phyloP scores from a whole-genome alignment of 2,329 filamentous ascomycete genomes.

The Trichoderma hamatum region DNA sequence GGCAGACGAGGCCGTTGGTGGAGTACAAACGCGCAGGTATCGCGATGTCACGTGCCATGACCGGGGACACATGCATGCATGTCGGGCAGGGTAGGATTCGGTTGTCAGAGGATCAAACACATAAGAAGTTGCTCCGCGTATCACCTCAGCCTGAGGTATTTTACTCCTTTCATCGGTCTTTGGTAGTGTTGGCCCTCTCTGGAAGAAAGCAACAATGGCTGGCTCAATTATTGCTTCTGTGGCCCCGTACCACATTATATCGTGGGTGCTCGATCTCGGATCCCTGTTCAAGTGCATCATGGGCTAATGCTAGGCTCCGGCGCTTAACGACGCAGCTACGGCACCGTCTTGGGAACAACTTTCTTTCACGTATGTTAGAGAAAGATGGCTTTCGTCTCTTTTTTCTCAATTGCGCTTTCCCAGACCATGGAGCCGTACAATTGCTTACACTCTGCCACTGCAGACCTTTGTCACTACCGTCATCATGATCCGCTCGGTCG shows the following conservation, averaged over 20 bases:
- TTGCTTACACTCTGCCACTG: conserved; percentile 19
- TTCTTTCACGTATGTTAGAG: conserved; percentile 71
- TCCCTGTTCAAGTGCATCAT: neutral
- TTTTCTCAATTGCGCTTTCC: neutral
- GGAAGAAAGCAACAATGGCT: conserved; percentile 44
- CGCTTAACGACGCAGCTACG: conserved; percentile 63
- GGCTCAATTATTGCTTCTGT: conserved; percentile 61
- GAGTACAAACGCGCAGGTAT: conserved; percentile 34
- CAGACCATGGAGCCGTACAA: neutral
- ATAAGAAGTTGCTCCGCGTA: neutral
- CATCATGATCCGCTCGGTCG: conserved; percentile 74
- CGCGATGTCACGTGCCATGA: conserved; percentile 40
- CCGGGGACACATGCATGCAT: neutral
- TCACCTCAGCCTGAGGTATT: neutral
- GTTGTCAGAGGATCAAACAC: neutral
- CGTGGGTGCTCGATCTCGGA: conserved; percentile 51
- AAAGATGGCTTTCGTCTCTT: neutral
- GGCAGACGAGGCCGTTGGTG: conserved; percentile 29
- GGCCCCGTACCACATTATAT: conserved; percentile 75
- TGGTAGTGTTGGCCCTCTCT: neutral
- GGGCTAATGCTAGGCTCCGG: conserved; percentile 1
- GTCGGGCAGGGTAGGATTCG: neutral
- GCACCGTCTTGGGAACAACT: conserved; percentile 81
- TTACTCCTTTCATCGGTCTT: neutral
- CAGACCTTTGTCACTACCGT: conserved; percentile 76